Conservation (phyloP, 2,329 filamentous ascomycete genomes). For the Geoglossum cookeanum region DNA sequence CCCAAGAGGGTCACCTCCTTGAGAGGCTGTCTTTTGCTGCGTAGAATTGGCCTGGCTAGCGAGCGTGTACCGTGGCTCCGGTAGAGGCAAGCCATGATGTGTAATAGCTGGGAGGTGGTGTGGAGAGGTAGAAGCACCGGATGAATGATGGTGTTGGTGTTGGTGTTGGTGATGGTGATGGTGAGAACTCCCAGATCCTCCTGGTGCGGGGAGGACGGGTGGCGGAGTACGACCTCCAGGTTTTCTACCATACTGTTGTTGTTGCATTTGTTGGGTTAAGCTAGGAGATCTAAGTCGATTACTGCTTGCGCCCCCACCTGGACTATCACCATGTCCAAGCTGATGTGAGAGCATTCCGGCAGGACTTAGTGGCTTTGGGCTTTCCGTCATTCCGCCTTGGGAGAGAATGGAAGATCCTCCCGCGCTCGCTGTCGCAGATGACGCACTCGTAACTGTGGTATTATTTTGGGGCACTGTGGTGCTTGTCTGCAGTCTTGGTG, state of each 20-base stretch:
- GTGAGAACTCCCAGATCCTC: neutral
- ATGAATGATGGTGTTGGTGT: neutral
- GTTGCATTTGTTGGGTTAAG: conserved; percentile 43
- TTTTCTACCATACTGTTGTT: conserved; percentile 41
- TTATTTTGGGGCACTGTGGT: neutral
- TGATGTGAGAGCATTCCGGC: conserved; percentile 31
- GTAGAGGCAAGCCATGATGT: conserved; percentile 14
- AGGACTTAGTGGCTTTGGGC: conserved; percentile 68
- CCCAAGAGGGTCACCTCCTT: neutral
- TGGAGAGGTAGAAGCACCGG: neutral
- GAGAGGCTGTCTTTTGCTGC: neutral
- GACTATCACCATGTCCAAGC: conserved; percentile 32
- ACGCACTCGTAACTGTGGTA: neutral
- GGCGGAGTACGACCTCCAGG: conserved; percentile 36
- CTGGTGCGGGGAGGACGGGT: conserved; percentile 17
- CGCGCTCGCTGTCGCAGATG: neutral
- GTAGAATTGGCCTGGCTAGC: conserved; percentile 5
- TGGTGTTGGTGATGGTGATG: neutral
- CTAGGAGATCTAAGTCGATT: conserved; percentile 46
- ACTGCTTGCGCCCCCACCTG: conserved; percentile 19
- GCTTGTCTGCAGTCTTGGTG: conserved; percentile 23
- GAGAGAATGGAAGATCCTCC: conserved; percentile 40
- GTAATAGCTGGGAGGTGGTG: conserved; percentile 17
- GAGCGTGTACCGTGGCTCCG: conserved; percentile 14
- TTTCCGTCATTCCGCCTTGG: conserved; percentile 60